Evolutionary conservation across 164 flowering plant genomes (phyloP).

Genomic region (Sextonia rubra): DNA sequence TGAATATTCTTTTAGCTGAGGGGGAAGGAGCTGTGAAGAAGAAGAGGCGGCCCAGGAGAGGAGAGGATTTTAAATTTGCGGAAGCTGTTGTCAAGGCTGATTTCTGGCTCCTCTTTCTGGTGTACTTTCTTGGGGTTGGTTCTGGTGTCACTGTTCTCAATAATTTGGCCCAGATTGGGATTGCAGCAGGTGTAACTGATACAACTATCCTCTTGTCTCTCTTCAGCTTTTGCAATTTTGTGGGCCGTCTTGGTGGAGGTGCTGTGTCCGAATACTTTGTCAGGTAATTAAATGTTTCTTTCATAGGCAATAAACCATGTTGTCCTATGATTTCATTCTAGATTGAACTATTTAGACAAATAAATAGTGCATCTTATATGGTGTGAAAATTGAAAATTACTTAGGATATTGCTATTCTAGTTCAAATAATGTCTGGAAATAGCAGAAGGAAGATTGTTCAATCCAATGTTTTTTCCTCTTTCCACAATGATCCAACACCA

Average conservation of each 20-base stretch:
- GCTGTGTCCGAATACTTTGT: constrained; percentile 77
- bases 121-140: constrained; percentile 78
- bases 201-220: constrained; percentile 66
- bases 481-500: not conserved
- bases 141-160: constrained; percentile 92
- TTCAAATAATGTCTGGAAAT: not conserved
- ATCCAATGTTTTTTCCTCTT: not conserved
- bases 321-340: no score
- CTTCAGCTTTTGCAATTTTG: constrained; percentile 83
- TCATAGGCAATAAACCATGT: not conserved
- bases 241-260: constrained; percentile 93
- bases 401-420: not conserved
- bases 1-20: constrained; percentile 71
- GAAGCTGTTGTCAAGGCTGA: constrained; percentile 84
- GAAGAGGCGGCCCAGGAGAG: constrained; percentile 74
- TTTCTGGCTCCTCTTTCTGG: constrained; percentile 92
- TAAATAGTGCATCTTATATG: not conserved
- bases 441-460: not conserved
- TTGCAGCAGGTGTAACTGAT: constrained; percentile 57
- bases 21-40: constrained; percentile 93
- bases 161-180: constrained; percentile 87
- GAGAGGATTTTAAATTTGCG: constrained; percentile 72
- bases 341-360: no score
- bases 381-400: no score
- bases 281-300: constrained; percentile 38